Base-by-base conservation (phyloP, 345 rosid species). In the Iberis pinnata region DNA sequence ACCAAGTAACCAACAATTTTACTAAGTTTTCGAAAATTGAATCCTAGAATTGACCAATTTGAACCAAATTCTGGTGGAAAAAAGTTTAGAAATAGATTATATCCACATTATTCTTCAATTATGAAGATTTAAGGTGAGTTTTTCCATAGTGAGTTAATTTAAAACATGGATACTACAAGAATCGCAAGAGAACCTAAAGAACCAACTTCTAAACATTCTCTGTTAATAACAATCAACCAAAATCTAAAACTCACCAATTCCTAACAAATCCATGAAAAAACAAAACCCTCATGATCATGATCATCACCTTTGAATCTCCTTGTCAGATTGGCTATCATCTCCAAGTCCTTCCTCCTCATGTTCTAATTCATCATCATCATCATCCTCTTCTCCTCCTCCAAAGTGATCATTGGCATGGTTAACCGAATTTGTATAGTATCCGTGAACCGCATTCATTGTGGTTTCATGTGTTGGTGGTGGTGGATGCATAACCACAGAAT, bases 311-410 rank as follows among this genome's bases (percentile, higher is more conserved):
- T 36, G 67, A 32, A 67, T 47, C 65, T 67, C 72, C 8, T 60
- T 41, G 52, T 67, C 72, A 33, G 72, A 67, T 48, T 67, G 67
- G 67, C 67, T 67, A 67, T 59, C 60, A 1, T 56, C 71, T 52
- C 72, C 67, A 5, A 45, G 53, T 0, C 60, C 71, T 20, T 60
- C 71, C 0, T 53, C 66, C 8, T 67, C 71, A 19, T 38, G 66
- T 44, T 52, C 71, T 67, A 58, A 37, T 16, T 53, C 71, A 10
- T 53, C 45, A 1, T 53, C 71, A 9, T 60, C 71, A 32, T 42
- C 61, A 31, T 32, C 37, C 53, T 22, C 63, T 24, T 32, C 61
- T n/a, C 12, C 59, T 1, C 12, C 68, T 36, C 13, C 69, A 60
- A 60, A 67, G 4, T 53, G 61, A 40, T 60, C 66, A 32, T 67